phyloP scores from a whole-genome alignment of 345 rosid species.

The Xanthoceras sorbifolium region DNA sequence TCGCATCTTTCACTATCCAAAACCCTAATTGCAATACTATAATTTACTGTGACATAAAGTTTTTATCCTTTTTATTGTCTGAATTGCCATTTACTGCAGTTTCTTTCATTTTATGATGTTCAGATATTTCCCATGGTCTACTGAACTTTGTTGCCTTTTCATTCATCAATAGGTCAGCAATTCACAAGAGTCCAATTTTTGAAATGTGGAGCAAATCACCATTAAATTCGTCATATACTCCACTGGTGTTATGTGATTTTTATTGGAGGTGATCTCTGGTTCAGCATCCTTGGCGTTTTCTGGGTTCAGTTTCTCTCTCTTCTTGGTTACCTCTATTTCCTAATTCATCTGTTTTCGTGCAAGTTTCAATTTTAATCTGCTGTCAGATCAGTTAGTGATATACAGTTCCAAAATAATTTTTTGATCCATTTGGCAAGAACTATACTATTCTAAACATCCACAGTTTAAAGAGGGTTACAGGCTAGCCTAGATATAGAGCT shows the following conservation, averaged over 20 bases:
- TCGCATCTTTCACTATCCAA: slow-evolving; percentile 45
- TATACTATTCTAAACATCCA: slow-evolving; percentile 16
- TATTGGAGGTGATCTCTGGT: slow-evolving; percentile 43
- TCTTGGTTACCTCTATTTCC: slow-evolving; percentile 28
- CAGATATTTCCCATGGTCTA: slow-evolving; percentile 61
- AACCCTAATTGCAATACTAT: slow-evolving; percentile 42
- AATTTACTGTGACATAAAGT: slow-evolving; percentile 32
- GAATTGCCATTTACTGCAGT: slow-evolving; percentile 39
- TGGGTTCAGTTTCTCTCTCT: slow-evolving; percentile 24
- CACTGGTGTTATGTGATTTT: slow-evolving; percentile 36
- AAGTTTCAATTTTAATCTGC: slow-evolving; percentile 19
- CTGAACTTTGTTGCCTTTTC: slow-evolving; percentile 43
- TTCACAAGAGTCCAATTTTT: slow-evolving; percentile 52
- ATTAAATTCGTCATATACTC: slow-evolving; percentile 45
- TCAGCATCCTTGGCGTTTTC: slow-evolving; percentile 38
- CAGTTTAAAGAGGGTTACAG: slow-evolving; percentile 24
- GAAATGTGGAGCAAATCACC: slow-evolving; percentile 48
- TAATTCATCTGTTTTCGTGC: slow-evolving; percentile 28
- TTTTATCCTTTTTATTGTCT: slow-evolving; percentile 20
- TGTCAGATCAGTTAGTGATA: slow-evolving; percentile 22
- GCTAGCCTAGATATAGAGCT: slow-evolving; percentile 19
- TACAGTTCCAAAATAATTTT: slow-evolving; percentile 25
- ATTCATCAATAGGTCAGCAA: slow-evolving; percentile 42
- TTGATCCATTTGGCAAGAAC: slow-evolving; percentile 33
- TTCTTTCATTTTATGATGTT: slow-evolving; percentile 38